These are phyloP conservation scores for Phyllosticta paracitricarpa DNA, from an alignment of 2,329 filamentous ascomycete genomes.

Conservation along the genomic window DNA sequence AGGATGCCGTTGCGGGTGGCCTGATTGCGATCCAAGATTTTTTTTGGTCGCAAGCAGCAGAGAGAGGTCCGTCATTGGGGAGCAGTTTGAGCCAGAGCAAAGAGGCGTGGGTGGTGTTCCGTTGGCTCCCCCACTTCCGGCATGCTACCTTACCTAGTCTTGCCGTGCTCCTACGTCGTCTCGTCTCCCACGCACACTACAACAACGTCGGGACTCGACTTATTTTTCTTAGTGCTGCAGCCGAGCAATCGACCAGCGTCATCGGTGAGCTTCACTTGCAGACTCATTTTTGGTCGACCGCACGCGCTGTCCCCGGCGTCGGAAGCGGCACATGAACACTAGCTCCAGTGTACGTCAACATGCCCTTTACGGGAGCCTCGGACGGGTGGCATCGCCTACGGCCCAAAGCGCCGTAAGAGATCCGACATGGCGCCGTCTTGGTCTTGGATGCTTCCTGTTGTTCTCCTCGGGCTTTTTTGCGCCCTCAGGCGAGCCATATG, in stretches of 20 bases:
- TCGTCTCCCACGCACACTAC: neutral
- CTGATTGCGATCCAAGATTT: slow-evolving; percentile 1
- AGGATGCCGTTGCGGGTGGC: slow-evolving; percentile 3
- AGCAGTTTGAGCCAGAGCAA: neutral
- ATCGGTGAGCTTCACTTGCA: neutral
- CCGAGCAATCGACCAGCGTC: too few relatives aligned
- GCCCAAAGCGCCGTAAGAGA: neutral
- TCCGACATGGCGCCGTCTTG: neutral
- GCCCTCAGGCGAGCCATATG: neutral
- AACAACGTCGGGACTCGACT: neutral
- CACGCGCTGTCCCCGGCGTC: neutral
- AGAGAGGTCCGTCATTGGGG: neutral
- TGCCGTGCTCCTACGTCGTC: too few relatives aligned
- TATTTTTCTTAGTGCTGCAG: neutral
- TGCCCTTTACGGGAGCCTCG: neutral
- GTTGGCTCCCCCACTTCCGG: slow-evolving; percentile 6
- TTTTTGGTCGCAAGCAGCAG: neutral
- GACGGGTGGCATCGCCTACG: neutral
- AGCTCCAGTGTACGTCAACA: neutral
- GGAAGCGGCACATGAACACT: neutral
- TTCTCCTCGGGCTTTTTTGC: neutral
- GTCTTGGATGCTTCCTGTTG: neutral
- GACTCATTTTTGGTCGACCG: neutral
- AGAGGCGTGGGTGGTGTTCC: neutral
- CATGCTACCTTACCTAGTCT: too few relatives aligned